Evolutionary conservation across 352 stramenopile species (phyloP), one percentile per base, ranked within the genome.

Genomic region (Phytophthora cactorum): DNA sequence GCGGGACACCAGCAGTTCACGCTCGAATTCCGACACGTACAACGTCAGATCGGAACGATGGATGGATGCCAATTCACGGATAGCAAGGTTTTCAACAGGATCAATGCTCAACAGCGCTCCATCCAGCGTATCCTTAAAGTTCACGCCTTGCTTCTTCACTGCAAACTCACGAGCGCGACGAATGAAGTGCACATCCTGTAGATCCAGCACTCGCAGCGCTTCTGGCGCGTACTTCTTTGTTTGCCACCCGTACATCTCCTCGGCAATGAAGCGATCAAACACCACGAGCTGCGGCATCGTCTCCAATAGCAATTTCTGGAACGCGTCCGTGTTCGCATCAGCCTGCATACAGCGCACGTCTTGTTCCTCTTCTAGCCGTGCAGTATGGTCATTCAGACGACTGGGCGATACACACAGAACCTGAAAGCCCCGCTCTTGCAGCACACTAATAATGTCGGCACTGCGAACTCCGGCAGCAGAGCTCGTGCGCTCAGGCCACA

Each of bases 171-270:
- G 84, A n/a, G 79, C 78, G 6, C 84, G 75, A 7, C 95, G 81
- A 29, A 98, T 60, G 43, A 96, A 97, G 64, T 98, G 94, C 27
- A 98, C 74, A 64, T 98, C 95, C 70, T 98, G 95, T 53, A 98
- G 82, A 54, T 98, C 95, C 4, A 98, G 60, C 12, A 98, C 81
- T 22, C 90, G 79, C 15, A 95, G 59, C 1, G 89, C 84, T n/a
- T 89, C 60, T 2, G 91, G 90, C n/a, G 82, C 82, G 57, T 90
- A 92, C 63, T 90, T 83, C 14, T 79, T 77, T 0, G 75, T 79
- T 66, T 96, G 84, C 88, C 86, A 96, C 14, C 86, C 81, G 55
- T 93, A 94, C 88, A 96, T 96, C 45, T 96, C 88, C 46, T 96
- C 88, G 0, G 88, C 81, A 39, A 93, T 92, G 58, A 93, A 96